A percentile compares a stretch with the other conserved stretches of the same genome.
phyloP scores from a whole-genome alignment of 805 yeast species.

The Starmera caribaea region DNA sequence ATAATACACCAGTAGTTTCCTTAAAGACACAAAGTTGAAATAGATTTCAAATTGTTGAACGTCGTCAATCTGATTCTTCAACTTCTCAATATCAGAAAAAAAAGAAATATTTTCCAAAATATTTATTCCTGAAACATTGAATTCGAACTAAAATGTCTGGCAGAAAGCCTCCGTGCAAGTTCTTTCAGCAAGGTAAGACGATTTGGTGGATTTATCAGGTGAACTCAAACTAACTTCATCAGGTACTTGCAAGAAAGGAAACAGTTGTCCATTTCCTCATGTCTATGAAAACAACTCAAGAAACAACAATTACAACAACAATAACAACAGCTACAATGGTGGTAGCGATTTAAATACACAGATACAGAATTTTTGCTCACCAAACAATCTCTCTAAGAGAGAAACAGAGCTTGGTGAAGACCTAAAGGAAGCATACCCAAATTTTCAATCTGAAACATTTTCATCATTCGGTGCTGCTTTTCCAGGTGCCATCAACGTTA shows the following conservation, averaged over 20 bases:
- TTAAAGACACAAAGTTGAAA: too few species aligned
- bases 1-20: too few species aligned
- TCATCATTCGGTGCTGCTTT: constrained; percentile 37
- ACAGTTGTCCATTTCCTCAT: constrained; percentile 34
- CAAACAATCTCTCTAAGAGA: constrained; percentile 12
- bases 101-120: not conserved
- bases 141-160: constrained; percentile 11
- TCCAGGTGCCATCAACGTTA: constrained; percentile 40
- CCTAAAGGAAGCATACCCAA: constrained; percentile 6
- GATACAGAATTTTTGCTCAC: constrained; percentile 1
- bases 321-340: constrained; percentile 2
- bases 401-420: constrained; percentile 20
- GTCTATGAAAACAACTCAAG: constrained; percentile 15
- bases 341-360: constrained; percentile 2
- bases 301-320: constrained; percentile 5
- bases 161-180: constrained; percentile 31
- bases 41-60: too few species aligned
- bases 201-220: constrained; percentile 1
- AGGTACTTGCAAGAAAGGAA: constrained; percentile 32
- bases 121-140: too few species aligned
- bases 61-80: not conserved
- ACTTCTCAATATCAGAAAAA: not conserved
- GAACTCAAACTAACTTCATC: not conserved
- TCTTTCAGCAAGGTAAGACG: constrained; percentile 27
- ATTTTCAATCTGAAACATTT: constrained; percentile 22